Conservation (phyloP, 23 red algal genomes). For the Agarophyton chilense region DNA sequence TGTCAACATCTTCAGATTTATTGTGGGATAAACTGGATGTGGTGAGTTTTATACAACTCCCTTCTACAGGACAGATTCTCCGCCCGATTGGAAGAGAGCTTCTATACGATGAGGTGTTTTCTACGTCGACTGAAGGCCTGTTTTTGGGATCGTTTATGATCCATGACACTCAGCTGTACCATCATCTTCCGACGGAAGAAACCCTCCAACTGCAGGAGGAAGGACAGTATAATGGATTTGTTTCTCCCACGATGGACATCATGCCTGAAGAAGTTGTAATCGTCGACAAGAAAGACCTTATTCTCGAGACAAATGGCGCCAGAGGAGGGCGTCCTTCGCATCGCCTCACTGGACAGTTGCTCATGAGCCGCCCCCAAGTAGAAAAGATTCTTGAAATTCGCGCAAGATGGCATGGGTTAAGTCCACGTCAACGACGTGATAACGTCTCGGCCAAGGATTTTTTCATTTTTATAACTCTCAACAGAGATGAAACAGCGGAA, state of each 20-base stretch:
- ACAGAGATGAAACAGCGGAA: slow-evolving; percentile 57
- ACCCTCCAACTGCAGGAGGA: neutral
- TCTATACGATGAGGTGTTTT: neutral
- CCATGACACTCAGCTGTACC: neutral
- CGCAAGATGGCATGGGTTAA: slow-evolving; percentile 49
- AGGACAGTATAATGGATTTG: neutral
- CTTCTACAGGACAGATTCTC: slow-evolving; percentile 14
- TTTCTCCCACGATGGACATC: neutral
- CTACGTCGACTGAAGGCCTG: neutral
- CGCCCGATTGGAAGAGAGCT: slow-evolving; percentile 6
- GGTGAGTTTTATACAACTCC: slow-evolving; percentile 3
- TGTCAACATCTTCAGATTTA: neutral
- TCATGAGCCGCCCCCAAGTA: slow-evolving; percentile 48
- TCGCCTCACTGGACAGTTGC: slow-evolving; percentile 25
- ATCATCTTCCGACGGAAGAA: neutral
- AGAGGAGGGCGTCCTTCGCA: slow-evolving; percentile 36
- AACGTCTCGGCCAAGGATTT: slow-evolving; percentile 33
- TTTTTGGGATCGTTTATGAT: slow-evolving; percentile 15
- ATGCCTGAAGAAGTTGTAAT: neutral
- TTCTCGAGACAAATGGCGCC: slow-evolving; percentile 33
- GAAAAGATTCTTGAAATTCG: slow-evolving; percentile 56
- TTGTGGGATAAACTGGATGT: slow-evolving; percentile 17
- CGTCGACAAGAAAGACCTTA: slow-evolving; percentile 26
- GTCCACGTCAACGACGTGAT: slow-evolving; percentile 25
- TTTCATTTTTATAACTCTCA: slow-evolving; percentile 52